Percentiles rank a stretch among this genome's conserved stretches.
These are phyloP conservation scores for Podospora bellae-mahoneyi DNA, from an alignment of 495 filamentous ascomycete genomes.

Conservation along the genomic window DNA sequence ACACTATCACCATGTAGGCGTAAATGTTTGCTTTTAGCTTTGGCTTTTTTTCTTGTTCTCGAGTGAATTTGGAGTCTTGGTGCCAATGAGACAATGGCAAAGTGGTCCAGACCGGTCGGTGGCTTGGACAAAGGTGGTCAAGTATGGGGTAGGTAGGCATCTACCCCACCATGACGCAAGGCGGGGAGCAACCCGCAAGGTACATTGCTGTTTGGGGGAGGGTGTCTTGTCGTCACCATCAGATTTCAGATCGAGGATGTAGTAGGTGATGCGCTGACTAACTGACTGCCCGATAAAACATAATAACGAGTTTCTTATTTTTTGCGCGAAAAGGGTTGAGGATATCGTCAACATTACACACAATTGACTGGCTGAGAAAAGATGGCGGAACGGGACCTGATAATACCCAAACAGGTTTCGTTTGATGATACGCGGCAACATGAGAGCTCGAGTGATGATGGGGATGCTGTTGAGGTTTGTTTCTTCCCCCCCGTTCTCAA, in stretches of 20 bases:
- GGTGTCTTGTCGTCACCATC: background rate
- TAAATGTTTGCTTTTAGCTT: background rate
- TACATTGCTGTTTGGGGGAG: background rate
- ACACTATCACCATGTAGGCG: background rate
- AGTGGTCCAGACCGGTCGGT: background rate
- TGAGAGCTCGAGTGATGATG: conserved; percentile 29
- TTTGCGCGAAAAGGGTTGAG: no score
- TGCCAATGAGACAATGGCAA: background rate
- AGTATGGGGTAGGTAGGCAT: background rate
- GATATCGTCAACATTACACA: no score
- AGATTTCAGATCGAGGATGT: background rate
- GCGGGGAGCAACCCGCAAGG: background rate
- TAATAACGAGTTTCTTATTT: no score
- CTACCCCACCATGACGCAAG: conserved; percentile 22
- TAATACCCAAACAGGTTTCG: background rate
- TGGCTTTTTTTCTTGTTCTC: no score
- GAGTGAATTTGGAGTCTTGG: background rate
- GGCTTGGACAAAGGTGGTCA: background rate
- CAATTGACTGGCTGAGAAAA: no score
- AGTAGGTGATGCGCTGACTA: no score
- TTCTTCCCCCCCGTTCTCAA: background rate
- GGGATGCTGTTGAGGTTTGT: conserved; percentile 41
- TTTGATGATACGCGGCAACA: conserved; percentile 3
- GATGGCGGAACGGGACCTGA: background rate
- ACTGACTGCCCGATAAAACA: no score